These are phyloP conservation scores for Apiospora kogelbergensis DNA, from an alignment of 2,329 filamentous ascomycete species.

Conservation along the genomic window DNA sequence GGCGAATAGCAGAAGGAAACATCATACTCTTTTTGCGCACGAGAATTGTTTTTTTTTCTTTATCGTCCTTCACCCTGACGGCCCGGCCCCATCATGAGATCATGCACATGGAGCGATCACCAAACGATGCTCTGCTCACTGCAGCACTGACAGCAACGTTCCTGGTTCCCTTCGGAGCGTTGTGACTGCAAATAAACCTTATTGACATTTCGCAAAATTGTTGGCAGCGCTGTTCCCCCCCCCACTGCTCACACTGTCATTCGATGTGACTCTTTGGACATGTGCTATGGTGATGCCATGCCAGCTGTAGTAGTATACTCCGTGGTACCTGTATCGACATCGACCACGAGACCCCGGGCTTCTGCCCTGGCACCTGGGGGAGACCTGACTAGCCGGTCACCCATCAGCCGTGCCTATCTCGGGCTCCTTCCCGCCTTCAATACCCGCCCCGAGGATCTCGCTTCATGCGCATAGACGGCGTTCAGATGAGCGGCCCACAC, in stretches of 20 bases:
- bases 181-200: conserved; percentile 1
- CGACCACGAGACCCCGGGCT: not conserved
- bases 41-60: not conserved
- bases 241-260: not conserved
- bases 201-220: not conserved
- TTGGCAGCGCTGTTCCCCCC: not conserved
- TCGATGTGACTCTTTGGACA: not conserved
- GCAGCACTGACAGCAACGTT: not conserved
- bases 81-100: not conserved
- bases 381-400: not conserved
- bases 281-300: not conserved
- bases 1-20: not conserved
- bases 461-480: not conserved
- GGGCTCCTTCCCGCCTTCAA: not conserved
- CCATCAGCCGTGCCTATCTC: not conserved
- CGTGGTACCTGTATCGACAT: not conserved
- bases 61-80: not conserved
- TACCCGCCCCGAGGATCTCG: not conserved
- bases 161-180: not conserved
- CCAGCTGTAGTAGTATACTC: not conserved
- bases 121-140: not conserved
- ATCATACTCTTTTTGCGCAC: not conserved
- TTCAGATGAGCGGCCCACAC: conserved; percentile 1
- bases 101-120: not conserved
- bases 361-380: too few relatives aligned